phyloP scores from a whole-genome alignment of 2,329 filamentous ascomycete species.

The Scorias spongiosa region DNA sequence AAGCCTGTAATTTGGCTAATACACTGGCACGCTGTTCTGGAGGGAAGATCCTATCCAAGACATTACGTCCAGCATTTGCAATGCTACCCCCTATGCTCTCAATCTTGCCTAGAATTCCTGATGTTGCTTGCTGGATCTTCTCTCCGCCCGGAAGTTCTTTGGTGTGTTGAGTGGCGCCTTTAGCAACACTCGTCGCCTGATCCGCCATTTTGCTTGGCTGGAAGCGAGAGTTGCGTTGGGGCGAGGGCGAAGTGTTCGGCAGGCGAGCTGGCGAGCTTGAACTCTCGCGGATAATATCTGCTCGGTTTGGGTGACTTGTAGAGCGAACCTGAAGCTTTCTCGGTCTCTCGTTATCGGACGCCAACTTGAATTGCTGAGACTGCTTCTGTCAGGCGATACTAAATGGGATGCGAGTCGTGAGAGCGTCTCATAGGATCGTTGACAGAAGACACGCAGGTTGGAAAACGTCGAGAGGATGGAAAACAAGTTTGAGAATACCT shows the following conservation, averaged over 20 bases:
- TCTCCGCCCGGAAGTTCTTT: background rate
- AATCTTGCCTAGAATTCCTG: conserved; percentile 14
- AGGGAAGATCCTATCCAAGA: conserved; percentile 40
- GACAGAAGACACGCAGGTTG: too few relatives aligned
- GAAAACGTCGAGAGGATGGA: too few relatives aligned
- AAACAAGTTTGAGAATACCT: too few relatives aligned
- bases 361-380: background rate
- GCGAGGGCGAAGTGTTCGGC: background rate
- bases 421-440: too few relatives aligned
- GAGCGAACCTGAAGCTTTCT: conserved; percentile 16
- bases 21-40: conserved; percentile 45
- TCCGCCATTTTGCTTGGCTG: conserved; percentile 11
- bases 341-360: conserved; percentile 3
- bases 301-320: conserved; percentile 9
- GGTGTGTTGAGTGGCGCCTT: conserved; percentile 8
- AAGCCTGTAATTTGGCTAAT: conserved; percentile 37
- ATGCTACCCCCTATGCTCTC: conserved; percentile 15
- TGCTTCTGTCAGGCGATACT: background rate
- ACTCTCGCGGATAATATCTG: conserved; percentile 10
- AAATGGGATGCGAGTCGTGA: background rate
- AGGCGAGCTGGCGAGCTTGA: conserved; percentile 8
- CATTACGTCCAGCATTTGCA: conserved; percentile 15
- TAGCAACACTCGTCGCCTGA: conserved; percentile 8
- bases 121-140: conserved; percentile 13
- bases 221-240: background rate